Evolutionary conservation across 2,329 filamentous ascomycete species (phyloP).

Genomic region (Clonostachys chloroleuca): DNA sequence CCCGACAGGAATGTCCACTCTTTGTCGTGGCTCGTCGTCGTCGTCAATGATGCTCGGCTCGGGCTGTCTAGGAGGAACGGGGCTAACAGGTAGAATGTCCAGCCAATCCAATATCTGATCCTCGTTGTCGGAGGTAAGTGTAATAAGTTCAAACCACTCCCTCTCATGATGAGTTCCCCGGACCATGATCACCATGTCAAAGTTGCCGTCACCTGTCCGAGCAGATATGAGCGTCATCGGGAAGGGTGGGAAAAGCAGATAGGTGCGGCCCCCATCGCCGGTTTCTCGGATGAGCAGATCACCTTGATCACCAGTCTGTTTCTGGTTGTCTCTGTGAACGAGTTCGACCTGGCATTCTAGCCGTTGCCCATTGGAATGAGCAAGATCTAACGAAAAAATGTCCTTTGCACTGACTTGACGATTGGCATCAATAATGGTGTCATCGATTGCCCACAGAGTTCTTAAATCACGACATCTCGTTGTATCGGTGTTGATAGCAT

Average conservation of each 20-base stretch:
- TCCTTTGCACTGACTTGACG: conserved; percentile 88
- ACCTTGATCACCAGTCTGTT: conserved; percentile 62
- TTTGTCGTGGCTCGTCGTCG: conserved; percentile 14
- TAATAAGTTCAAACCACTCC: conserved; percentile 82
- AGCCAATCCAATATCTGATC: conserved; percentile 84
- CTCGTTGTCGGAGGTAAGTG: conserved; percentile 71
- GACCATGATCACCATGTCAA: conserved; percentile 83
- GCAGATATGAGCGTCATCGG: conserved; percentile 70
- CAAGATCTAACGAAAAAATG: conserved; percentile 78
- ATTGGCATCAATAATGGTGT: conserved; percentile 67
- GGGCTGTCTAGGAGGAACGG: conserved; percentile 38
- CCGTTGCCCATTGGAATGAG: conserved; percentile 85
- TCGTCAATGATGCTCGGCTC: conserved; percentile 24
- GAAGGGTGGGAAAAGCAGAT: conserved; percentile 91
- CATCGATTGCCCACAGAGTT: conserved; percentile 67
- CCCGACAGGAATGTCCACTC: conserved; percentile 21
- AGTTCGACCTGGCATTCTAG: conserved; percentile 87
- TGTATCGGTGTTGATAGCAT: conserved; percentile 78
- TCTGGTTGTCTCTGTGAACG: conserved; percentile 74
- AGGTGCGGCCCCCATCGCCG: conserved; percentile 65
- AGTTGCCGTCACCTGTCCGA: conserved; percentile 64
- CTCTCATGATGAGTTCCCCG: conserved; percentile 60
- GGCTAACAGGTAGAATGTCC: conserved; percentile 61
- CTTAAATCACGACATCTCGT: conserved; percentile 75
- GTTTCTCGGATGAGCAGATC: conserved; percentile 92